Conservation (phyloP, 768 basidiomycete genomes). For the Serendipita sp. region DNA sequence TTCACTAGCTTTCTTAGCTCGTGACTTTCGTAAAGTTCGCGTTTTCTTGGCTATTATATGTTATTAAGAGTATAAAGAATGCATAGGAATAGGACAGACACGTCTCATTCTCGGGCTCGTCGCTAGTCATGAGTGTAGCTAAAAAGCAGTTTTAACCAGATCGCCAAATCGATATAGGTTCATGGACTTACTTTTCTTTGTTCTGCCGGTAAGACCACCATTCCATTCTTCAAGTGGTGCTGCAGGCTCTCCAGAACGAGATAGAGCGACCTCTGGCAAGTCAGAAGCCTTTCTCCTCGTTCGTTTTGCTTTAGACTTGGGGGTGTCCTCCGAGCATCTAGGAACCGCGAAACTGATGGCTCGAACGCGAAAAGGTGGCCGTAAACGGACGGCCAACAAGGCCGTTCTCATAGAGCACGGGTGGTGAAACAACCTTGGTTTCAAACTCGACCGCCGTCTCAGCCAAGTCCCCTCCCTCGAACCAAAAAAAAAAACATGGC, state of each 20-base stretch:
- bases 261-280: slow-evolving; percentile 34
- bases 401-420: neutral
- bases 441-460: slow-evolving; percentile 2
- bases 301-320: neutral
- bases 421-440: neutral
- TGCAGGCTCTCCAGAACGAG: slow-evolving; percentile 27
- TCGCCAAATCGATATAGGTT: too few species aligned
- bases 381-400: too few species aligned
- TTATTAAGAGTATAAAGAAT: too few species aligned
- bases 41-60: neutral
- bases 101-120: too few species aligned
- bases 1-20: neutral
- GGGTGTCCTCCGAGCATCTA: neutral
- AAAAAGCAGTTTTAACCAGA: too few species aligned
- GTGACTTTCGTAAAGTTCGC: neutral
- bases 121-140: too few species aligned
- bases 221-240: slow-evolving; percentile 29
- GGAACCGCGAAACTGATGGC: neutral
- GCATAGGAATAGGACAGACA: too few species aligned
- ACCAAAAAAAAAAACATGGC: slow-evolving; percentile 10
- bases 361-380: neutral
- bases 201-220: slow-evolving; percentile 17
- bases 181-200: neutral
- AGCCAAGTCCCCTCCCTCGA: neutral
- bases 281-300: slow-evolving; percentile 39